phyloP scores from a whole-genome alignment of 306 rosid species.

The Prinsepia uniflora region DNA sequence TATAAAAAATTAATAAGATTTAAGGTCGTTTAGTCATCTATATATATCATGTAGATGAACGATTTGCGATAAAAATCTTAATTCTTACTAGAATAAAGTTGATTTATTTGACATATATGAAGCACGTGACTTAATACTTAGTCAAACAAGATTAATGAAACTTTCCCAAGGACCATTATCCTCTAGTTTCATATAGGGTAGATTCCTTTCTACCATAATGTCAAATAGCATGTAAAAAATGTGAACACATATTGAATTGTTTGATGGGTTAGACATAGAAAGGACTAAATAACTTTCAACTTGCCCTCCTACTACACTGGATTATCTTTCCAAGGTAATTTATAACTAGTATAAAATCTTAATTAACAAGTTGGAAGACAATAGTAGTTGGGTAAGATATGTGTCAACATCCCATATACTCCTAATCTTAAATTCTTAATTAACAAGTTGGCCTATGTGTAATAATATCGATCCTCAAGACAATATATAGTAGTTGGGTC shows the following conservation, averaged over 20 bases:
- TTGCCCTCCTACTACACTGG: conserved; percentile 34
- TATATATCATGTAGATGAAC: too few species aligned
- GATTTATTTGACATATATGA: too few species aligned
- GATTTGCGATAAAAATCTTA: too few species aligned
- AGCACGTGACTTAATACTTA: conserved; percentile 10
- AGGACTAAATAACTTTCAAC: conserved; percentile 30
- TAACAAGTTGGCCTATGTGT: conserved; percentile 26
- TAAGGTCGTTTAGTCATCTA: too few species aligned
- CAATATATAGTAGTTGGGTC: too few species aligned
- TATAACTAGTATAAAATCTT: conserved; percentile 21
- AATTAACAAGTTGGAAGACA: conserved; percentile 34
- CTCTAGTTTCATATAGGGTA: conserved; percentile 26
- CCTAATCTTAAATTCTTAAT: conserved; percentile 6
- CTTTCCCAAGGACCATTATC: conserved; percentile 19
- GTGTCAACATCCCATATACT: neutral
- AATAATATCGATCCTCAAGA: too few species aligned
- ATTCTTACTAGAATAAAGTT: too few species aligned
- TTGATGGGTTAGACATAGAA: conserved; percentile 25
- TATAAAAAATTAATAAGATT: too few species aligned
- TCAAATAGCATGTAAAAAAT: conserved; percentile 39
- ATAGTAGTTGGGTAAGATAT: conserved; percentile 24
- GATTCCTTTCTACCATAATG: conserved; percentile 49
- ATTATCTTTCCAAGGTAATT: conserved; percentile 1
- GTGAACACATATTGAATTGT: conserved; percentile 9
- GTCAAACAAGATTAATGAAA: conserved; percentile 23